Percentiles rank a stretch among this genome's conserved stretches.
These are phyloP conservation scores for Ramularia endophylla DNA, from an alignment of 2,329 filamentous ascomycete species.

Conservation along the genomic window DNA sequence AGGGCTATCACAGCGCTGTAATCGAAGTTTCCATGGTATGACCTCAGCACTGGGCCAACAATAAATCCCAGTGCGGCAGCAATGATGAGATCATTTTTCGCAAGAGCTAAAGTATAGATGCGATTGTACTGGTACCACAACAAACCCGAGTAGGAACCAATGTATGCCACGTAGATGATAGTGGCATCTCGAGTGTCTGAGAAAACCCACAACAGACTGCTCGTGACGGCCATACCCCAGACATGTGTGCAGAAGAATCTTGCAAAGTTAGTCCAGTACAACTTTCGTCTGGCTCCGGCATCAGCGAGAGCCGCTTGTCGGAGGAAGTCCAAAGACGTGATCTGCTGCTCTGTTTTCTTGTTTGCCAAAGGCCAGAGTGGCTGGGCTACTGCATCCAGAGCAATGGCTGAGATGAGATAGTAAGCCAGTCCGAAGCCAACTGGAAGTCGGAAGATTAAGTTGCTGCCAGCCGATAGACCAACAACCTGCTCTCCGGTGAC, in stretches of 20 bases:
- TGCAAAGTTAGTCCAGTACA: constrained; percentile 48
- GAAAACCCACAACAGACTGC: constrained; percentile 49
- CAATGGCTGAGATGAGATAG: constrained; percentile 52
- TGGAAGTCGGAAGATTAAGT: constrained; percentile 38
- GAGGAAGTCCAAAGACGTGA: constrained; percentile 28
- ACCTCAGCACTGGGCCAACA: constrained; percentile 41
- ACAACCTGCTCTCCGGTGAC: constrained; percentile 38
- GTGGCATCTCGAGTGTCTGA: constrained; percentile 37
- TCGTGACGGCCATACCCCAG: constrained; percentile 47
- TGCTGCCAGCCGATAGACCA: constrained; percentile 32
- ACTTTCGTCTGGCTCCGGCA: constrained; percentile 39
- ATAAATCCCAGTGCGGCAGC: constrained; percentile 43
- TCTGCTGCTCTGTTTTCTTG: constrained; percentile 15
- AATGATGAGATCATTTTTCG: constrained; percentile 43
- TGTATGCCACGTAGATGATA: constrained; percentile 47
- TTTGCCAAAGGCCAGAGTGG: constrained; percentile 17
- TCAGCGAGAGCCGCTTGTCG: constrained; percentile 41
- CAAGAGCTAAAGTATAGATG: constrained; percentile 41
- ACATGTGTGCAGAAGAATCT: constrained; percentile 48
- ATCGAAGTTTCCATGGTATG: constrained; percentile 34
- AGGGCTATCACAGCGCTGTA: constrained; percentile 47
- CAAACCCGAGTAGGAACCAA: constrained; percentile 47
- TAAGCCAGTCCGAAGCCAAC: constrained; percentile 53
- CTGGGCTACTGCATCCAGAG: constrained; percentile 46
- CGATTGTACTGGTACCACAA: constrained; percentile 49